phyloP scores from a whole-genome alignment of 2,329 filamentous ascomycete genomes.

The Pestalotiopsis sp. region DNA sequence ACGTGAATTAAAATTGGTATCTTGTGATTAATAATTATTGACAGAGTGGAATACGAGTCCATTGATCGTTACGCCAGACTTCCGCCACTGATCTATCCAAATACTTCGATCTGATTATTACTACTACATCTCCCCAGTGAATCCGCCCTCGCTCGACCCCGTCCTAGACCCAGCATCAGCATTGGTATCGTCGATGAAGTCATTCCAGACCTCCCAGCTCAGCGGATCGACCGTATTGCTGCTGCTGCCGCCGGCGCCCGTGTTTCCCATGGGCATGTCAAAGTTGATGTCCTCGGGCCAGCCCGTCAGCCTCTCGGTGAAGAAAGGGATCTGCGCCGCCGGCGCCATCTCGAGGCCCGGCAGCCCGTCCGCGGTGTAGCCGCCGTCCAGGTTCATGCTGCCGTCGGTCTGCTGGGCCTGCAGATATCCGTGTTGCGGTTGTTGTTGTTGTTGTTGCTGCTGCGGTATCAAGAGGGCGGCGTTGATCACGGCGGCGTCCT shows the following conservation, averaged over 20 bases:
- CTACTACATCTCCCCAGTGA: not conserved
- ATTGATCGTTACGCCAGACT: not conserved
- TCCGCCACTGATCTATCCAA: not conserved
- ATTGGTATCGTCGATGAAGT: constrained; percentile 43
- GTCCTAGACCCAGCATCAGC: constrained; percentile 28
- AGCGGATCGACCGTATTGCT: constrained; percentile 20
- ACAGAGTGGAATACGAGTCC: not conserved
- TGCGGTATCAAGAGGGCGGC: not conserved
- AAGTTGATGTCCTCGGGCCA: constrained; percentile 21
- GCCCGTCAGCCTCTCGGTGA: not conserved
- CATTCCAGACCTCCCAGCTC: constrained; percentile 43
- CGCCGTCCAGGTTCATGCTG: not conserved
- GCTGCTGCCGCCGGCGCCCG: not conserved
- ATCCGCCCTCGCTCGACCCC: constrained; percentile 23
- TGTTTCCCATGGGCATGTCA: constrained; percentile 22
- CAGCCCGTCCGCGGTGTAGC: not conserved
- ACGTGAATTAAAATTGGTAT: too few relatives aligned
- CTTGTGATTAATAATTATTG: not conserved
- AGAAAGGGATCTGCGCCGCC: not conserved
- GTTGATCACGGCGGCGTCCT: not conserved
- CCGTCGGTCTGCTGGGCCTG: not conserved
- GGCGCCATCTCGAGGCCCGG: not conserved
- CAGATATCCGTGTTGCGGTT: not conserved
- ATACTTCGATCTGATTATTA: not conserved
- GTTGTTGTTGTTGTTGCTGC: not conserved